Base-by-base conservation (phyloP, 805 yeast genomes). In the Metschnikowia shivogae region DNA sequence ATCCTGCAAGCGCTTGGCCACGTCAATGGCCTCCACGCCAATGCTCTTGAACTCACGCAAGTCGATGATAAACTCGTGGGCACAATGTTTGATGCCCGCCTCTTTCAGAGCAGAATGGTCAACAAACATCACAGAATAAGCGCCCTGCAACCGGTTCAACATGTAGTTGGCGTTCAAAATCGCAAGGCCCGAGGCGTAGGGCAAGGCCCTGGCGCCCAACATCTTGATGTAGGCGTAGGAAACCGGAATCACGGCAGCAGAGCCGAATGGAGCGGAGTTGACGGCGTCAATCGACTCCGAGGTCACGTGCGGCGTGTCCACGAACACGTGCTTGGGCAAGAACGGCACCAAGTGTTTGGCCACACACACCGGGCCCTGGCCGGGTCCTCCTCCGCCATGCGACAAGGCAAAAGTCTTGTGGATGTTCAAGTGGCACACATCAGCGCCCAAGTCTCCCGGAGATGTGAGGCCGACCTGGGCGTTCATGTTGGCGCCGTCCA, bases 311-410 rank as follows among this genome's bases (percentile, higher is more conserved):
- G 84, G 80, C 57, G 82, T 77, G 22, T 66, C 56, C 12, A 79
- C 73, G 34, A 86, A 72, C 19, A 78, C 76, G 67, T 93, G 97
- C 11, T 74, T 72, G 37, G 99, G 99, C 57, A 93, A 76, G 68
- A 80, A 89, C 43, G 88, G 87, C 36, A 76, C 77, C 57, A 93
- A 73, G 65, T 89, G 96, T 40, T 76, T 70, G 55, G 82, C 84
- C 46, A 92, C 98, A 76, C 98, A 89, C 52, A 93, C 93, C 42
- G 98, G 98, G 14, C 97, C 99, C 59, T 89, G 95, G 62, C 98
- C 99, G 34, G 99, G 99, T 35, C 99, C 99, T 63, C 99, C 99
- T 62, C 99, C 99, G 61, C 99, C 99, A 61, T 93, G 99, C 44
- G 97, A 95, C 60, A 93, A 89, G 37, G 97, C 89, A 74, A 93